Percentiles rank a stretch among this genome's conserved stretches.
phyloP scores from a whole-genome alignment of 371 early-diverging fungal species.

The Mucor irregularis region DNA sequence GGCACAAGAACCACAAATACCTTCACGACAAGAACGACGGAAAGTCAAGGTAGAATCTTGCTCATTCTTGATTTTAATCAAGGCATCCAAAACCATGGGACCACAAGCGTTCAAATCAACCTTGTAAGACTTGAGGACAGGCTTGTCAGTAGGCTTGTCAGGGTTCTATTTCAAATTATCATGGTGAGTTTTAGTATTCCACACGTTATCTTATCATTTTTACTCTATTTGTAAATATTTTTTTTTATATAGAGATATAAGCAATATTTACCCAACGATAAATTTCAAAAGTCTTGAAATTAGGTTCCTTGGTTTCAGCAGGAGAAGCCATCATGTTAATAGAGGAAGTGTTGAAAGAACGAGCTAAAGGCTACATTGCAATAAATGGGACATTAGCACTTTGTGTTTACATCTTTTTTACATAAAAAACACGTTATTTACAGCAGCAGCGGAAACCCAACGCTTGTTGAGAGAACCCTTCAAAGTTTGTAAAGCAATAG shows the following conservation, averaged over 20 bases:
- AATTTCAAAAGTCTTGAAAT: conserved; percentile 78
- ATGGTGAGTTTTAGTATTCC: no score
- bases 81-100: conserved; percentile 94
- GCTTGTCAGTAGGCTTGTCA: conserved; percentile 87
- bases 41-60: conserved; percentile 91
- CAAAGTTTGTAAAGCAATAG: conserved; percentile 23
- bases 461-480: conserved; percentile 17
- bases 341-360: conserved; percentile 37
- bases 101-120: conserved; percentile 90
- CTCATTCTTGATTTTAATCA: conserved; percentile 96
- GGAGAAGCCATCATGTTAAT: conserved; percentile 41
- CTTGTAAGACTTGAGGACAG: conserved; percentile 81
- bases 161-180: conserved; percentile 47
- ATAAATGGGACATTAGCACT: not conserved
- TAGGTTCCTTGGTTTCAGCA: conserved; percentile 49
- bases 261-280: conserved; percentile 80
- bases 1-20: conserved; percentile 95
- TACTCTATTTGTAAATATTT: conserved; percentile 1
- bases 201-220: conserved; percentile 7
- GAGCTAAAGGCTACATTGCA: conserved; percentile 37
- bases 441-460: conserved; percentile 23
- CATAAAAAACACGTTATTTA: not conserved
- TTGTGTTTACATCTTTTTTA: not conserved
- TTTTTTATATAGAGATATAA: conserved; percentile 45
- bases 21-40: conserved; percentile 78